Evolutionary conservation across 2,329 filamentous ascomycete genomes (phyloP).

Genomic region (Polytolypa hystricis): DNA sequence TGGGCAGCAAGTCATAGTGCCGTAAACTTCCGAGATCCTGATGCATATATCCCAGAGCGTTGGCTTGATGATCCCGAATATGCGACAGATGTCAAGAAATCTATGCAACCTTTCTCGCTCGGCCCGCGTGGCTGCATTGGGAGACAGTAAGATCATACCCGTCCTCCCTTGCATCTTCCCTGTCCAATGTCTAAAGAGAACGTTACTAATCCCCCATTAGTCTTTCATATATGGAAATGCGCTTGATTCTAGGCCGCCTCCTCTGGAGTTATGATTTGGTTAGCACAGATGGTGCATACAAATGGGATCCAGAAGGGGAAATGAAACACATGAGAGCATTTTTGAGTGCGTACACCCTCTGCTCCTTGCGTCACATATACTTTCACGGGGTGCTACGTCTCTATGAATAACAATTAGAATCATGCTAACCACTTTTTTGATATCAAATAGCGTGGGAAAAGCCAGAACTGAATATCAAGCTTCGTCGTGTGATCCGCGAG

Average conservation of each 20-base stretch:
- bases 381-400: no score
- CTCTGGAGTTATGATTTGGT: slow-evolving; percentile 17
- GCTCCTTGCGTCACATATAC: not conserved
- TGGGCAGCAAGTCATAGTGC: slow-evolving; percentile 16
- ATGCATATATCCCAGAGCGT: slow-evolving; percentile 12
- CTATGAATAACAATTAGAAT: no score
- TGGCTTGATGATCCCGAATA: slow-evolving; percentile 10
- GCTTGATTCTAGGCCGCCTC: slow-evolving; percentile 16
- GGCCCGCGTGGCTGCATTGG: slow-evolving; percentile 20
- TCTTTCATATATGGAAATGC: slow-evolving; percentile 25
- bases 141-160: slow-evolving; percentile 15
- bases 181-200: no score
- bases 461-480: not conserved
- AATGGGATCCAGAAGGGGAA: not conserved
- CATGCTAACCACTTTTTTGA: not conserved
- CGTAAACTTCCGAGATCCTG: slow-evolving; percentile 14
- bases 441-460: not conserved
- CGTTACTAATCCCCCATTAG: slow-evolving; percentile 8
- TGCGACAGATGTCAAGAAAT: slow-evolving; percentile 4
- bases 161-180: slow-evolving; percentile 8
- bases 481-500: not conserved
- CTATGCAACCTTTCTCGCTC: slow-evolving; percentile 7
- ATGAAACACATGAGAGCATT: not conserved
- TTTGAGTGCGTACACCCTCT: not conserved
- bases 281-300: not conserved